These are phyloP conservation scores for Alternaria postmessia DNA, from an alignment of 2,329 filamentous ascomycete genomes.

Conservation along the genomic window DNA sequence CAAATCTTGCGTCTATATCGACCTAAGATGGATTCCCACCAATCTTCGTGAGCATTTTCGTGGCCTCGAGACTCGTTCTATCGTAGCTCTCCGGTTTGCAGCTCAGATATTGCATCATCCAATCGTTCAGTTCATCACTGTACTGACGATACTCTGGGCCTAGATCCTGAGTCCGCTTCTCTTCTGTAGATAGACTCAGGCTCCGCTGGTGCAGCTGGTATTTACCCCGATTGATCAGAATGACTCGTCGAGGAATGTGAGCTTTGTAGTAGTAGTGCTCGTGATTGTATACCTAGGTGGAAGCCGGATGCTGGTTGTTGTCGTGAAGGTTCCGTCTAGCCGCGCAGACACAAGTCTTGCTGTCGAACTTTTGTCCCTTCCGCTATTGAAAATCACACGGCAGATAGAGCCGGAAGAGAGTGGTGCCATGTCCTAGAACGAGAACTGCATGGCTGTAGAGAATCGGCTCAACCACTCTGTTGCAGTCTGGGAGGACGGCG, in stretches of 20 bases:
- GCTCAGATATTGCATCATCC: constrained; percentile 34
- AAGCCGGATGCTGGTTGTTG: constrained; percentile 1
- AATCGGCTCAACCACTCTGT: constrained; percentile 29
- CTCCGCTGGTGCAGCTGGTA: not conserved
- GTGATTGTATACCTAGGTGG: constrained; percentile 7
- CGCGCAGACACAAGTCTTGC: constrained; percentile 7
- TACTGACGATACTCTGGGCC: constrained; percentile 25
- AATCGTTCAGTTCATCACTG: constrained; percentile 35
- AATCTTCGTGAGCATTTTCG: constrained; percentile 23
- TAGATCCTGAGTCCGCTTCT: constrained; percentile 19
- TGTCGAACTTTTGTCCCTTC: constrained; percentile 25
- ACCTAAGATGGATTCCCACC: constrained; percentile 25
- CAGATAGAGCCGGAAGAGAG: no score
- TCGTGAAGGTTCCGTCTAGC: not conserved
- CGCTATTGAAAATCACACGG: constrained; percentile 22
- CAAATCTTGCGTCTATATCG: constrained; percentile 31
- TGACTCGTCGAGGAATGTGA: constrained; percentile 27
- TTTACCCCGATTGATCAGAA: constrained; percentile 29
- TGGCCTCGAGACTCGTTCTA: constrained; percentile 16
- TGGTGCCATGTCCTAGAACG: no score
- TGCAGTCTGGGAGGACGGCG: not conserved
- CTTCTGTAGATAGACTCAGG: constrained; percentile 12
- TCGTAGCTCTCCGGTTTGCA: constrained; percentile 16
- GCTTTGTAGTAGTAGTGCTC: constrained; percentile 25
- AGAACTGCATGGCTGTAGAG: constrained; percentile 7